Conservation (phyloP, 208 protist genomes). For the Histomonas meleagridis region DNA sequence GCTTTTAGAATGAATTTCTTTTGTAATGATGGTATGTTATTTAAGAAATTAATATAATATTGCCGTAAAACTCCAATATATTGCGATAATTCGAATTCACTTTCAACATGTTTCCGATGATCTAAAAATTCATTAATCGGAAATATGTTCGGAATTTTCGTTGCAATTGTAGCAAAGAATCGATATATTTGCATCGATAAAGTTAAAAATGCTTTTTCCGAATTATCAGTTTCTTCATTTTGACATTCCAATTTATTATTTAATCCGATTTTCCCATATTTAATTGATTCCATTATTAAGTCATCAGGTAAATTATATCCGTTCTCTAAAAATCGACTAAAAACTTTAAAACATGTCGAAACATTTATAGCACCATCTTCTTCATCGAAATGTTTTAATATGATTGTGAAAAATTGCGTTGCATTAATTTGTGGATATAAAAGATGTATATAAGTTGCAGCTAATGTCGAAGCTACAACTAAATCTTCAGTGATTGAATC, state of each 20-base stretch:
- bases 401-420: not conserved
- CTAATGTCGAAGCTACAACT: not conserved
- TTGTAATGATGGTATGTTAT: not conserved
- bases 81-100: not conserved
- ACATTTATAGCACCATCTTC: not conserved
- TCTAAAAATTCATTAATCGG: not conserved
- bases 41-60: not conserved
- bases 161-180: slow-evolving; percentile 18
- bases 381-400: too few species aligned
- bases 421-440: not conserved
- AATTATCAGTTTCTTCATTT: not conserved
- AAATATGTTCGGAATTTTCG: not conserved
- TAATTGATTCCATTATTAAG: too few species aligned
- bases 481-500: not conserved
- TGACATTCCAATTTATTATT: not conserved
- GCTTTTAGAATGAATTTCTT: not conserved
- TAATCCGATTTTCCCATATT: not conserved
- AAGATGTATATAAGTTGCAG: not conserved
- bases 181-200: not conserved
- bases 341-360: not conserved
- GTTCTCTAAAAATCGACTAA: not conserved
- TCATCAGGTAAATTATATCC: not conserved
- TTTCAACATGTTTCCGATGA: not conserved
- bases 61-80: slow-evolving; percentile 10
- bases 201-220: not conserved